phyloP scores from a whole-genome alignment of 225 moss, liverwort and hornwort genomes.

The Pseudoscleropodium purum region DNA sequence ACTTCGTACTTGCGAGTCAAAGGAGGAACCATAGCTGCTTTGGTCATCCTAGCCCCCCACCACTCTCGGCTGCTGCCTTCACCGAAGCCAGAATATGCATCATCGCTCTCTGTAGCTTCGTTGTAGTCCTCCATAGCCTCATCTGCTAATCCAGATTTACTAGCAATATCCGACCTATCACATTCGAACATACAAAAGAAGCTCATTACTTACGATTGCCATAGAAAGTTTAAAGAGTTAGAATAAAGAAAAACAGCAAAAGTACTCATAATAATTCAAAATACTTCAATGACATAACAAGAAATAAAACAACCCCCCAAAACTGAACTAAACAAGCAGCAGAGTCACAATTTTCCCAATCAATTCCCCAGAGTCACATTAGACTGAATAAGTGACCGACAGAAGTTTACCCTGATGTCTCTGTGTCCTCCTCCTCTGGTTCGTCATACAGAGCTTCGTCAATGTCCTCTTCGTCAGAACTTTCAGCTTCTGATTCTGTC shows the following conservation, averaged over 20 bases:
- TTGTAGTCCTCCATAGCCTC: constrained; percentile 65
- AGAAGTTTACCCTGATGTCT: constrained; percentile 53
- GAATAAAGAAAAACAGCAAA: background rate
- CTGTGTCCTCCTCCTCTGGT: constrained; percentile 91
- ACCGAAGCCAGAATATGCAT: constrained; percentile 45
- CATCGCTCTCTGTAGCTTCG: constrained; percentile 68
- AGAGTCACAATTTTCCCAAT: background rate
- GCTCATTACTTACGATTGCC: background rate
- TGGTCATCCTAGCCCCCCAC: constrained; percentile 99
- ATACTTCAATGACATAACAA: background rate
- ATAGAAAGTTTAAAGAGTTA: background rate
- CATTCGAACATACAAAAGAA: constrained; percentile 3
- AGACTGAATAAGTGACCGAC: background rate
- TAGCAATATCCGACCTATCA: constrained; percentile 73
- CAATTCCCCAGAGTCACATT: background rate
- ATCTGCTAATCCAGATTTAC: constrained; percentile 92
- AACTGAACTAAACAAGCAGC: background rate
- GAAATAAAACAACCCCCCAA: background rate
- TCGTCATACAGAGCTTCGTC: constrained; percentile 62
- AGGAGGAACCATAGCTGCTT: constrained; percentile 99
- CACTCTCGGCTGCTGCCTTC: constrained; percentile 49
- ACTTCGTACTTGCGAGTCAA: constrained; percentile 94
- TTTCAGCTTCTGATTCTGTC: constrained; percentile 79
- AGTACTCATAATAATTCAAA: background rate
- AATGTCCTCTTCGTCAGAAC: constrained; percentile 76